Percentiles rank a stretch among this genome's conserved stretches.
These are phyloP conservation scores for Euptelea pleiosperma DNA, from an alignment of 164 flowering plant species.

Conservation along the genomic window DNA sequence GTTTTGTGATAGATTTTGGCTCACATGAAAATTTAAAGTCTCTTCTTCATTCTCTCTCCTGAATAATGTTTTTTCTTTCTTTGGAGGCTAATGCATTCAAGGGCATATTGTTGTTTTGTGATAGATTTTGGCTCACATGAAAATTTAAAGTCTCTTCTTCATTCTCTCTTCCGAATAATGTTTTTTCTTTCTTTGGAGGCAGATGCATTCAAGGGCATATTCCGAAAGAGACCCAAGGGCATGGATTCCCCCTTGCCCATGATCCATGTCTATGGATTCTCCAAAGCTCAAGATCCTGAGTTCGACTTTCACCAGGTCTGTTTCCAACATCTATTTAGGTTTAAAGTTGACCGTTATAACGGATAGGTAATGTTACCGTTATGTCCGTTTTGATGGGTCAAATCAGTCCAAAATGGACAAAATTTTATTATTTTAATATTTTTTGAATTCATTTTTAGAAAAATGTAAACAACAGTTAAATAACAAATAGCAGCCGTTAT, in stretches of 20 bases:
- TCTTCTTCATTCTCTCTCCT: not conserved
- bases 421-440: too few relatives aligned
- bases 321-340: slow-evolving; percentile 1
- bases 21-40: too few relatives aligned
- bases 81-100: slow-evolving; percentile 62
- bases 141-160: not conserved
- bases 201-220: slow-evolving; percentile 85
- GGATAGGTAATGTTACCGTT: too few relatives aligned
- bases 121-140: too few relatives aligned
- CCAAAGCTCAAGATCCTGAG: slow-evolving; percentile 86
- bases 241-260: slow-evolving; percentile 42
- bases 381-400: too few relatives aligned
- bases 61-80: not conserved
- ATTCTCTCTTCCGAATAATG: not conserved
- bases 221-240: slow-evolving; percentile 26
- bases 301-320: slow-evolving; percentile 82
- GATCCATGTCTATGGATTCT: slow-evolving; percentile 94
- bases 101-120: too few relatives aligned
- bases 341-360: too few relatives aligned
- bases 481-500: too few relatives aligned
- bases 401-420: too few relatives aligned
- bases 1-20: too few relatives aligned
- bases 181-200: slow-evolving; percentile 17
- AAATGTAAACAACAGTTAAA: too few relatives aligned
- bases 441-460: too few relatives aligned